phyloP scores from a whole-genome alignment of 2,329 filamentous ascomycete genomes.

The Verticillium isaacii region DNA sequence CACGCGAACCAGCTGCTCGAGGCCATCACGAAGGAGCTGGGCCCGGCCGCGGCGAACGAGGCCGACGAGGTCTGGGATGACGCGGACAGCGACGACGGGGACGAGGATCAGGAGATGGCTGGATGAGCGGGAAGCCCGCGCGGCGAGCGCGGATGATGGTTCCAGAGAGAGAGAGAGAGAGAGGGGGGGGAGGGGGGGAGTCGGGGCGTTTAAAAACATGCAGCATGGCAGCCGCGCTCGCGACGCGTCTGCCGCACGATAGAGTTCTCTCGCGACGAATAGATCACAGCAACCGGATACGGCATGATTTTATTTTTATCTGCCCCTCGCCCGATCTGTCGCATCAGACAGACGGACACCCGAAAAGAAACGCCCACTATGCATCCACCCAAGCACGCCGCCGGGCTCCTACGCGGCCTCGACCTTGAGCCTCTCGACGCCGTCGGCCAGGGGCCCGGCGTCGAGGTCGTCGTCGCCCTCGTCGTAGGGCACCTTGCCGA shows the following conservation, averaged over 20 bases:
- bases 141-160: no score
- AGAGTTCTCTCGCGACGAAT: neutral
- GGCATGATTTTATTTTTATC: no score
- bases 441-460: conserved; percentile 52
- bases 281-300: neutral
- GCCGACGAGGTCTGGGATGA: conserved; percentile 53
- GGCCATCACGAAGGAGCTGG: conserved; percentile 59
- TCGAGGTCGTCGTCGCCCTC: conserved; percentile 58
- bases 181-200: neutral
- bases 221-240: neutral
- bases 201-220: neutral
- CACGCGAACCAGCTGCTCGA: conserved; percentile 69
- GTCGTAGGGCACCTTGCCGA: conserved; percentile 60
- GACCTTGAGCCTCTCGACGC: conserved; percentile 69
- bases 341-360: no score
- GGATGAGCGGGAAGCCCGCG: conserved; percentile 15
- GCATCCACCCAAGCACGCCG: neutral
- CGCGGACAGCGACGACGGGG: conserved; percentile 42
- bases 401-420: conserved; percentile 32
- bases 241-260: neutral
- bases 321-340: no score
- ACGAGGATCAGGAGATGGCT: conserved; percentile 49
- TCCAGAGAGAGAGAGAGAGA: no score
- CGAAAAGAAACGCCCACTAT: neutral
- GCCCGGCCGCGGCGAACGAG: conserved; percentile 50